Evolutionary conservation across 108 stramenopile genomes (phyloP), one percentile per base, ranked within the genome.

Genomic region (Pseudonitzschia delicatissima): DNA sequence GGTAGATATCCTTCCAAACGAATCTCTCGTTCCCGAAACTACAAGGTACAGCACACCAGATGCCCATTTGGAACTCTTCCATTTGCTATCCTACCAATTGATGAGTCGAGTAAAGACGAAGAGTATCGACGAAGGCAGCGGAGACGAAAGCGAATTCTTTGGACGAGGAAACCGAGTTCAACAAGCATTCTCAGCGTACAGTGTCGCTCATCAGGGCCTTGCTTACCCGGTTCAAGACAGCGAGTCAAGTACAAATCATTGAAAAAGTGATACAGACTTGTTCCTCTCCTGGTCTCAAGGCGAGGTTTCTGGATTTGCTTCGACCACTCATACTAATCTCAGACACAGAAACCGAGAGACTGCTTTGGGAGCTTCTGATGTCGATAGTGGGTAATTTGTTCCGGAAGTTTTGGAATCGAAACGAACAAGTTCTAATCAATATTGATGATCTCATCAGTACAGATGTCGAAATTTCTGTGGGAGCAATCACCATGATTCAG

Each of bases 301-400:
- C 79, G 0, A 74, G 65, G 23, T 71, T 80, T 42, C 27, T 80
- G 53, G 79, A 80, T 50, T 51, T 74, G 25, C 61, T 80, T 35
- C 59, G 73, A 18, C 73, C 70, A 9, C 11, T 74, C 23, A 49
- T 72, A 23, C 35, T 63, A 27, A 33, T 33, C 32, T 33, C 53
- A 8, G 29, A 31, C n/a, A 4, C 3, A 8, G 29, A 55, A 55
- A 29, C 29, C 31, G 31, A 55, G 13, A 34, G 31, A 60, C 26
- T 79, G 60, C 32, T 45, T 74, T 18, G 57, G 47, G 21, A 55
- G 29, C 53, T 55, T 55, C 29, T 55, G 5, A 12, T 55, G 53
- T 55, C 51, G 12, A 69, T 70, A 27, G 36, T 69, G 11, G 20
- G 66, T 13, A 37, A 57, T 15, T 49, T 45, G 2, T 25, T 64